phyloP scores from a whole-genome alignment of 805 yeast species.

The Candida boidinii region DNA sequence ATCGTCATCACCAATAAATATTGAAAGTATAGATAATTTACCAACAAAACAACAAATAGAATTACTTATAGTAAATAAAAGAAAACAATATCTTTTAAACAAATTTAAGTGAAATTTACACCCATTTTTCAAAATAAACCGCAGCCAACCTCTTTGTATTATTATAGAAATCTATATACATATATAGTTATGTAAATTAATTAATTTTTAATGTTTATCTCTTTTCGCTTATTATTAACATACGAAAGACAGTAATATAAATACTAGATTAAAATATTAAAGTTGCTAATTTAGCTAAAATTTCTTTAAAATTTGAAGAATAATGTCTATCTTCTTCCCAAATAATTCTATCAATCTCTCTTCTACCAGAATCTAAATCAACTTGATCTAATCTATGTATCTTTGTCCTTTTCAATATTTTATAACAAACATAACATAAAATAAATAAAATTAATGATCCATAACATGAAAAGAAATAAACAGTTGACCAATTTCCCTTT shows the following conservation, averaged over 20 bases:
- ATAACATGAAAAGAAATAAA: constrained; percentile 44
- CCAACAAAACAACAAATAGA: too few species aligned
- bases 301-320: constrained; percentile 23
- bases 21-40: too few species aligned
- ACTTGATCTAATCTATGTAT: constrained; percentile 62
- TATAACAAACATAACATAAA: constrained; percentile 39
- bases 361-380: constrained; percentile 76
- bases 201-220: too few species aligned
- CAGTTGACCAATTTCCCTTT: constrained; percentile 37
- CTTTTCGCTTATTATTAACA: too few species aligned
- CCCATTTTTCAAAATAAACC: too few species aligned
- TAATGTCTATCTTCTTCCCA: constrained; percentile 65
- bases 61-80: too few species aligned
- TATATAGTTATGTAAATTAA: too few species aligned
- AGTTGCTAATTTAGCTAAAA: constrained; percentile 11
- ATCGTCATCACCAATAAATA: too few species aligned
- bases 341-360: constrained; percentile 71
- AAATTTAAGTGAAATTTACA: too few species aligned
- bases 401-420: constrained; percentile 51
- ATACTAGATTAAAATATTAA: constrained; percentile 5
- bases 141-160: too few species aligned
- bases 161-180: too few species aligned
- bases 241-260: constrained; percentile 13
- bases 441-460: constrained; percentile 40
- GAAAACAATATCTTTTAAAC: too few species aligned